Evolutionary conservation across 345 rosid species (phyloP).

Genomic region (Angophora floribunda): DNA sequence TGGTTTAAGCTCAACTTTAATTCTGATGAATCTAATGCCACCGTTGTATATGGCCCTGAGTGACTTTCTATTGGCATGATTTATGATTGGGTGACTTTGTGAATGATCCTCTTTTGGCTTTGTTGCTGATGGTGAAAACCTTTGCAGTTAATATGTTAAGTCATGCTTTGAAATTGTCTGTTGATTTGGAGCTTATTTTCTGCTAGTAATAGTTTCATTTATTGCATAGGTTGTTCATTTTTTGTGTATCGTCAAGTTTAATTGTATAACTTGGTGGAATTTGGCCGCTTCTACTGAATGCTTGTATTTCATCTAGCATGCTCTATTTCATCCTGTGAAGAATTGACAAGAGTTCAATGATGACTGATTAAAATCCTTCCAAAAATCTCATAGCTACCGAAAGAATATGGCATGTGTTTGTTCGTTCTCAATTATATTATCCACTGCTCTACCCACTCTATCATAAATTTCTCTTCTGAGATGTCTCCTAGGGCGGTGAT

Average conservation of each 20-base stretch:
- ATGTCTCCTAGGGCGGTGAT: not conserved
- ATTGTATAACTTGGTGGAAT: not conserved
- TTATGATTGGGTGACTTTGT: not conserved
- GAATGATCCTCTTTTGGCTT: not conserved
- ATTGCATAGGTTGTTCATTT: not conserved
- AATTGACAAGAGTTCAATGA: not conserved
- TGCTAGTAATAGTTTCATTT: not conserved
- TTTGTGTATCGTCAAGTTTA: not conserved
- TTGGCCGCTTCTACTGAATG: not conserved
- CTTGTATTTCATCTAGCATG: not conserved
- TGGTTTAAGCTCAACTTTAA: not conserved
- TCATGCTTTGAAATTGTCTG: not conserved
- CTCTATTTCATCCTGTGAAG: not conserved
- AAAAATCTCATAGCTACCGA: not conserved
- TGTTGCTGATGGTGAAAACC: not conserved
- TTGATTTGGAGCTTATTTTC: not conserved
- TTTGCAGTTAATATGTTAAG: not conserved
- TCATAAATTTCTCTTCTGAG: not conserved
- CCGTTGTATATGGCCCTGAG: not conserved
- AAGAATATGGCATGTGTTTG: not conserved
- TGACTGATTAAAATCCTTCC: not conserved
- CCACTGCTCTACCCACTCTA: not conserved
- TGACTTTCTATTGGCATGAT: not conserved
- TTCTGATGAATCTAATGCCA: not conserved
- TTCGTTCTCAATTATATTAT: not conserved